Percentiles rank a stretch among this genome's conserved stretches.
Evolutionary conservation across 192 early-diverging fungal genomes (phyloP).

Genomic region (Umbelopsis ramanniana): DNA sequence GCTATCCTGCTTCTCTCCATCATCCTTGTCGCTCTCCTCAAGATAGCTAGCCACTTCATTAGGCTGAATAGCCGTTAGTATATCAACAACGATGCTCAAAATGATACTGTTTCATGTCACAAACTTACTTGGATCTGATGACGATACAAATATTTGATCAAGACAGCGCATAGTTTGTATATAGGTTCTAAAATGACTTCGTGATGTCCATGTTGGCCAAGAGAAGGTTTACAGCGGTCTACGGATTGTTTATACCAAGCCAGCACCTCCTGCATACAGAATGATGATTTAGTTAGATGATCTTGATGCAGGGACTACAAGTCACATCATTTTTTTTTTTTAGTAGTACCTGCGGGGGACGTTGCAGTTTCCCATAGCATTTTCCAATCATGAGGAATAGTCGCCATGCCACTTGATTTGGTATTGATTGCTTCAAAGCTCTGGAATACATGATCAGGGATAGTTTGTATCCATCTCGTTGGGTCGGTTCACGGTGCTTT

Average conservation of each 20-base stretch:
- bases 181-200: constrained; percentile 67
- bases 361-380: constrained; percentile 51
- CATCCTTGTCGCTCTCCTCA: constrained; percentile 10
- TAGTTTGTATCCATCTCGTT: constrained; percentile 45
- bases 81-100: neutral
- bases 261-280: constrained; percentile 40
- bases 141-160: constrained; percentile 56
- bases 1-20: constrained; percentile 16
- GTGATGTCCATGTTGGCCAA: constrained; percentile 44
- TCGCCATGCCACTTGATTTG: constrained; percentile 28
- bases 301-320: neutral
- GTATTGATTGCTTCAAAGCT: constrained; percentile 24
- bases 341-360: constrained; percentile 44
- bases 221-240: constrained; percentile 35
- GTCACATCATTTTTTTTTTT: neutral
- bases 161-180: constrained; percentile 58
- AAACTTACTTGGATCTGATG: constrained; percentile 53
- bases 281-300: neutral
- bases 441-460: constrained; percentile 27
- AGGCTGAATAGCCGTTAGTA: constrained; percentile 10
- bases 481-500: constrained; percentile 35
- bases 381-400: constrained; percentile 48
- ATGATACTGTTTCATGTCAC: neutral
- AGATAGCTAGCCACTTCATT: constrained; percentile 27
- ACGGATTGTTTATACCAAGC: constrained; percentile 45